Conservation (phyloP, 2,329 filamentous ascomycete species). For the Phialophora macrospora region DNA sequence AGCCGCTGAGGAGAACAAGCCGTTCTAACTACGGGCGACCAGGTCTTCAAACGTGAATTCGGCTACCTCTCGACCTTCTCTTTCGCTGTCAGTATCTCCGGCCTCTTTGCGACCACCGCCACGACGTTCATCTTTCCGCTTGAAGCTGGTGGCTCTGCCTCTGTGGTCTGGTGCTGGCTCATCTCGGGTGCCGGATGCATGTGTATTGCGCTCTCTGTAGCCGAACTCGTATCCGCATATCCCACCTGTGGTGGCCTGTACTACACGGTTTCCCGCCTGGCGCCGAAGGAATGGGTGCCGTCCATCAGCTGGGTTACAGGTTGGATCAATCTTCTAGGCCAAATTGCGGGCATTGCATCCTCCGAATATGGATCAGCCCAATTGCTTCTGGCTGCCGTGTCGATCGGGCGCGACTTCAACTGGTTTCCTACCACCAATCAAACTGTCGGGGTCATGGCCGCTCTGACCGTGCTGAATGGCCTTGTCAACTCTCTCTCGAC, state of each 20-base stretch:
- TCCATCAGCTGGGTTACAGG: conserved; percentile 57
- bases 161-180: conserved; percentile 64
- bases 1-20: not conserved
- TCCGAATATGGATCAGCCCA: conserved; percentile 63
- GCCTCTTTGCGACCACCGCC: conserved; percentile 61
- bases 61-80: conserved; percentile 64
- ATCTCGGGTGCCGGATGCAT: conserved; percentile 62
- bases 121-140: conserved; percentile 62
- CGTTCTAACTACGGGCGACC: not conserved
- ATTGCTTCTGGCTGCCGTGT: conserved; percentile 61
- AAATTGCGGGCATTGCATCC: conserved; percentile 60
- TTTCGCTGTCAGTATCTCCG: conserved; percentile 63
- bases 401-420: conserved; percentile 55
- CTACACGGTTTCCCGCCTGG: conserved; percentile 62
- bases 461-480: conserved; percentile 57
- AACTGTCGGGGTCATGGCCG: conserved; percentile 62
- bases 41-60: conserved; percentile 60
- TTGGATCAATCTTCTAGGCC: conserved; percentile 56
- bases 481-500: conserved; percentile 62
- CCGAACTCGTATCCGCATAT: conserved; percentile 63
- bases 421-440: conserved; percentile 55
- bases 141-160: conserved; percentile 58
- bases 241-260: conserved; percentile 62
- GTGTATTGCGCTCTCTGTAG: conserved; percentile 60
- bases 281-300: conserved; percentile 53